Conservation (phyloP, 2,329 filamentous ascomycete species). For the Penicillium expansum region DNA sequence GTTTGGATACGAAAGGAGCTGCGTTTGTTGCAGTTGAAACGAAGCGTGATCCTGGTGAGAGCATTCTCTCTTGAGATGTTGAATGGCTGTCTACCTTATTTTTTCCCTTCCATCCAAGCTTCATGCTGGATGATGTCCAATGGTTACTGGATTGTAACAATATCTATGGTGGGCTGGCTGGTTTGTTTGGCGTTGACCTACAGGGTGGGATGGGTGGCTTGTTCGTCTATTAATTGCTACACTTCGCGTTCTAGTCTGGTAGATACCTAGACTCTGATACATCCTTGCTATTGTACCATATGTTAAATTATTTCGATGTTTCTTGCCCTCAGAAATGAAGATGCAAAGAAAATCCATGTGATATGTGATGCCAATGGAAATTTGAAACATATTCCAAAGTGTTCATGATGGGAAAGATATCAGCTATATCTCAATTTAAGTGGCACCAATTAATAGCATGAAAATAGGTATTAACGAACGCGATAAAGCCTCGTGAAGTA, state of each 20-base stretch:
- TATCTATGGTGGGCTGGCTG: neutral
- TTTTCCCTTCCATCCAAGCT: neutral
- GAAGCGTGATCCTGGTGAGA: conserved; percentile 49
- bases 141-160: neutral
- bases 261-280: neutral
- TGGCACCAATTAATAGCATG: too few relatives aligned
- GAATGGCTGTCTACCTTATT: neutral
- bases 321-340: neutral
- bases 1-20: conserved; percentile 57
- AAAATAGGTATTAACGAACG: too few relatives aligned
- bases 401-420: too few relatives aligned
- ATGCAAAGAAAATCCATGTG: too few relatives aligned
- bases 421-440: too few relatives aligned
- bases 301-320: neutral
- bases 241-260: neutral
- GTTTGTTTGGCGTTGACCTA: neutral
- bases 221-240: neutral
- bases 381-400: too few relatives aligned
- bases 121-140: neutral
- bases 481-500: too few relatives aligned
- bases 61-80: conserved; percentile 30
- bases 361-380: too few relatives aligned
- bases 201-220: neutral
- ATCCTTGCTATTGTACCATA: neutral
- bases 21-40: conserved; percentile 78